Evolutionary conservation across 768 basidiomycete genomes (phyloP).

Genomic region (Leucocoprinus birnbaumii): DNA sequence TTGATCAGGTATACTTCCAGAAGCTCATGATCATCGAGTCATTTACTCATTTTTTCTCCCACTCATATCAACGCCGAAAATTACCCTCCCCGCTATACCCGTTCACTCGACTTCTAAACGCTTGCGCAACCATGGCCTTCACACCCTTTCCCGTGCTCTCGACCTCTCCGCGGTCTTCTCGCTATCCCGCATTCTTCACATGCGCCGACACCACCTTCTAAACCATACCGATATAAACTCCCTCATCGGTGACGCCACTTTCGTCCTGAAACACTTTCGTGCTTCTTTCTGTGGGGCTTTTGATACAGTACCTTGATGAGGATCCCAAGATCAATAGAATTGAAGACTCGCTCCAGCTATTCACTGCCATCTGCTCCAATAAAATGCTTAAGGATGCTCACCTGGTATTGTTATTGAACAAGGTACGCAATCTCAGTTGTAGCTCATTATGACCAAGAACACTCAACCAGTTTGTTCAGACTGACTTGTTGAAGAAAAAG

Average conservation of each 20-base stretch:
- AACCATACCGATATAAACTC: too few species aligned
- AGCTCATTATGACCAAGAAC: neutral
- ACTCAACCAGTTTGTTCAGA: conserved; percentile 33
- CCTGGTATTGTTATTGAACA: conserved; percentile 75
- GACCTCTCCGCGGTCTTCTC: too few species aligned
- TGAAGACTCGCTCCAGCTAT: conserved; percentile 79
- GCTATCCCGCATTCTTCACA: too few species aligned
- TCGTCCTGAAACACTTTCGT: too few species aligned
- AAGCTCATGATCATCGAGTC: neutral
- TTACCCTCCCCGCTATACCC: neutral
- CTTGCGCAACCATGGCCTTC: too few species aligned
- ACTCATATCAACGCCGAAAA: too few species aligned
- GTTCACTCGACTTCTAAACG: too few species aligned
- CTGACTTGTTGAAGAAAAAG: conserved; percentile 71
- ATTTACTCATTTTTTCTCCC: too few species aligned
- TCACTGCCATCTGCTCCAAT: conserved; percentile 73
- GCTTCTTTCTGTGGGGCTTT: neutral
- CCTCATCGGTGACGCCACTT: too few species aligned
- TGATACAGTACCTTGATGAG: conserved; percentile 71
- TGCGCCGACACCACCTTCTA: too few species aligned
- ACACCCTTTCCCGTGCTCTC: too few species aligned
- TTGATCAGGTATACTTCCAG: conserved; percentile 62
- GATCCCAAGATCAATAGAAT: conserved; percentile 77
- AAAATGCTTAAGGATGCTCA: conserved; percentile 70
- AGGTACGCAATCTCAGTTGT: conserved; percentile 40